Evolutionary conservation across 805 yeast genomes (phyloP), one percentile per base, ranked within the genome.

Genomic region (Maudiozyma pseudohumilis): DNA sequence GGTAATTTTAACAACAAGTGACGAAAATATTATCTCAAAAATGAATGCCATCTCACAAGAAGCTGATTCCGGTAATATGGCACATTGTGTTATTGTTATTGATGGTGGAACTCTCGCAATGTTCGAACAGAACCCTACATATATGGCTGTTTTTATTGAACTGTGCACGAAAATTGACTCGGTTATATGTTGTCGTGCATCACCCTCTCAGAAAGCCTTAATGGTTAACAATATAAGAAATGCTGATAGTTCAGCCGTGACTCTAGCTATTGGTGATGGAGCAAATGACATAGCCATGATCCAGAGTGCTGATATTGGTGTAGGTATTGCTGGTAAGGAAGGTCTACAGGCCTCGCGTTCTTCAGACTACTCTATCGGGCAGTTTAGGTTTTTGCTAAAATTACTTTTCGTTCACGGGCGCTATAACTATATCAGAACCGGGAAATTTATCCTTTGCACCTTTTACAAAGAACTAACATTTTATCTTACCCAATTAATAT

Each of bases 271-370:
- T 55, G 99, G 99, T 6, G 99, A 92, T 63, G 99, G 99, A 46
- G 99, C 99, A 2, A 92, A 92, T 56, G 99, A 92, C 60, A 88
- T 92, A 55, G 97, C 99, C 1, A 92, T 92, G 99, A 92, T 92
- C 44, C 96, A 92, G 63, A 81, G 94, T 53, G 99, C 99, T 0
- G 97, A 92, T 60, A 86, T 92, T 39, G 99, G 99, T 21, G 75
- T 92, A 44, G 98, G 98, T 21, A 92, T 92, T 37, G 88, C 97
- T 1, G 99, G 98, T 26, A 83, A 81, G 49, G 98, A 92, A 61
- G 98, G 98, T 2, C 64, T 92, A 30, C 98, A 92, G 53, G 98
- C 98, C 0, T 95, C 98, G 0, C 69, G 98, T 49, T 72, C 95
- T 0, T 79, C 96, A 0, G 99, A 92, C 60, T 92, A 85, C 53